Base-by-base conservation (phyloP, 75 land plant species). In the Pinus taeda region DNA sequence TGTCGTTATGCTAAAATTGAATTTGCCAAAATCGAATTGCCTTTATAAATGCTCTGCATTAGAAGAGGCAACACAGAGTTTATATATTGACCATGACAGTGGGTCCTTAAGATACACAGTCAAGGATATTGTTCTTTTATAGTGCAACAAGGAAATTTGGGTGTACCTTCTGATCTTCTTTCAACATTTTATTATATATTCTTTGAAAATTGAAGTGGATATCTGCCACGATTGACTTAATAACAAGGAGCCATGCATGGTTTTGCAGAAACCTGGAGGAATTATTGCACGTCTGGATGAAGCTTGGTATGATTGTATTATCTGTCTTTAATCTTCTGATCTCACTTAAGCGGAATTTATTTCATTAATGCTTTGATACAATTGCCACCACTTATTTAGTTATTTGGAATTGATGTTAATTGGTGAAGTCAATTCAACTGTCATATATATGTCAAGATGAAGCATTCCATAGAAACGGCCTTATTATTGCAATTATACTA, bases 251-350 rank as follows among this genome's bases (percentile, higher is more conserved):
- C 15, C 63, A 58, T 60, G 29, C 20, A 63, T 70, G 37, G 63
- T n/a, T 56, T 64, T 76, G 80, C 92, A 90, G 92, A 90, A 83
- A 86, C 88, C 91, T 42, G 77, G 82, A 59, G 92, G 92, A 65
- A 90, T 90, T 30, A 90, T 90, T 77, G 91, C 92, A 71, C 86
- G 88, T 14, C 84, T 90, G 39, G 91, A 90, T 79, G 92, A 90
- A 85, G 92, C 92, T 60, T 90, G 92, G 92, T 90, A 89, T 45
- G 79, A 24, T 20, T 49, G 15, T 59, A 74, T 59, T 78, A n/a
- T 70, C 6, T 36, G 2, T 65, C 39, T 65, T 20, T 69, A 49
- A 9, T 9, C 55, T 49, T 49, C 20, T 45, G 42, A 42, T 39
- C 55, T 33, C 12, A 49, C 69, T 65, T 33, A 9, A 69, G 42